Percentiles rank a stretch among this genome's conserved stretches.
Evolutionary conservation across 805 yeast species (phyloP).

Genomic region (Lipomyces sp.): DNA sequence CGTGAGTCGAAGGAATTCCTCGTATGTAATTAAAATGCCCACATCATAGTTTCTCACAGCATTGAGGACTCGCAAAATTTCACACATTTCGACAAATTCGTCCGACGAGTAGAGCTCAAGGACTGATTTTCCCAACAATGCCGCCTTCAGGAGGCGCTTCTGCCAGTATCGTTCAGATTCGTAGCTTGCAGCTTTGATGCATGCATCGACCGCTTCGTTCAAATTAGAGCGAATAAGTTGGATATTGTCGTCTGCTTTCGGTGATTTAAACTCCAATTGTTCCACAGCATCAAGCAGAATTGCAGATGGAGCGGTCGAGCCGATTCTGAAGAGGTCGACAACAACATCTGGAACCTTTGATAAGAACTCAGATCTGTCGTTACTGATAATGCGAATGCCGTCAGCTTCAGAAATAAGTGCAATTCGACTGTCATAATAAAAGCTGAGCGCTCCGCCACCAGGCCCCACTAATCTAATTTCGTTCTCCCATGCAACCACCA

Average conservation of each 20-base stretch:
- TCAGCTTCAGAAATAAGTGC: slow-evolving; percentile 65
- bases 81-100: slow-evolving; percentile 65
- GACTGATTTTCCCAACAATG: slow-evolving; percentile 79
- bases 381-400: slow-evolving; percentile 72
- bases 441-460: slow-evolving; percentile 50
- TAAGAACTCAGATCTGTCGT: slow-evolving; percentile 61
- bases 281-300: slow-evolving; percentile 79
- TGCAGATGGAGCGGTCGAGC: slow-evolving; percentile 82
- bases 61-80: slow-evolving; percentile 69
- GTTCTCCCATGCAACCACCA: slow-evolving; percentile 62
- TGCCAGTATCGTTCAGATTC: slow-evolving; percentile 84
- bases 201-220: slow-evolving; percentile 65
- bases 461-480: slow-evolving; percentile 77
- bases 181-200: slow-evolving; percentile 73
- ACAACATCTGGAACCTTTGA: slow-evolving; percentile 64
- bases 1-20: slow-evolving; percentile 58
- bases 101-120: slow-evolving; percentile 61
- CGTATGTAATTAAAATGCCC: slow-evolving; percentile 70
- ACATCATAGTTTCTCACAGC: slow-evolving; percentile 64
- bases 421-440: slow-evolving; percentile 43
- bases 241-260: slow-evolving; percentile 80
- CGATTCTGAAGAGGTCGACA: slow-evolving; percentile 72
- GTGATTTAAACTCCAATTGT: slow-evolving; percentile 66
- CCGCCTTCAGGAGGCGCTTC: slow-evolving; percentile 77
- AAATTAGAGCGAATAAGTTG: slow-evolving; percentile 58